Conservation (phyloP, 805 yeast species). For the Lipomyces spencermartinsiae region DNA sequence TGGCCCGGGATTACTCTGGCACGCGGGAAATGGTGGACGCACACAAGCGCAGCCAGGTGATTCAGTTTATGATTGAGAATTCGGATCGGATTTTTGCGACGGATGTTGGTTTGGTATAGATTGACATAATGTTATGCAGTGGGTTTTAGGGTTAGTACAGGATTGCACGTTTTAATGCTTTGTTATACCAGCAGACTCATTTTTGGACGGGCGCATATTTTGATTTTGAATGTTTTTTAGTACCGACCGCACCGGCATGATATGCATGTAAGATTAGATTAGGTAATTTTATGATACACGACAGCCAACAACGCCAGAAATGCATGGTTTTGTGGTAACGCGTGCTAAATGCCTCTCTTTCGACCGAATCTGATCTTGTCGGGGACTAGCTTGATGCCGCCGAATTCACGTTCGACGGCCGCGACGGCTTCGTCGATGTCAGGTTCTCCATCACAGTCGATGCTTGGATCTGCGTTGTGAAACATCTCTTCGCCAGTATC, state of each 20-base stretch:
- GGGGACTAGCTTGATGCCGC: slow-evolving; percentile 20
- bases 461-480: not conserved
- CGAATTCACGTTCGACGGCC: slow-evolving; percentile 12
- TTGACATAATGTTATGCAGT: not conserved
- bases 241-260: not conserved
- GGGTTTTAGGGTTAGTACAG: not conserved
- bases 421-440: slow-evolving; percentile 21
- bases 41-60: slow-evolving; percentile 76
- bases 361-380: slow-evolving; percentile 30
- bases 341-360: not conserved
- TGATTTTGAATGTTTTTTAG: not conserved
- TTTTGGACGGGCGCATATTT: slow-evolving; percentile 1
- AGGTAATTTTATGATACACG: not conserved
- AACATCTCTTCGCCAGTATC: not conserved
- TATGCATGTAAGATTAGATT: not conserved
- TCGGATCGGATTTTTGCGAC: slow-evolving; percentile 33
- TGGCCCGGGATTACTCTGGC: slow-evolving; percentile 78
- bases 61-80: slow-evolving; percentile 65
- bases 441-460: slow-evolving; percentile 15
- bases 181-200: not conserved
- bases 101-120: slow-evolving; percentile 18
- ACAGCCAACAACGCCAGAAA: not conserved
- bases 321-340: not conserved
- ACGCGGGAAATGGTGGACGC: slow-evolving; percentile 85
- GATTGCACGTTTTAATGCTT: not conserved